Conservation (phyloP, 2,329 filamentous ascomycete genomes). For the Trichocomaceae sp. region DNA sequence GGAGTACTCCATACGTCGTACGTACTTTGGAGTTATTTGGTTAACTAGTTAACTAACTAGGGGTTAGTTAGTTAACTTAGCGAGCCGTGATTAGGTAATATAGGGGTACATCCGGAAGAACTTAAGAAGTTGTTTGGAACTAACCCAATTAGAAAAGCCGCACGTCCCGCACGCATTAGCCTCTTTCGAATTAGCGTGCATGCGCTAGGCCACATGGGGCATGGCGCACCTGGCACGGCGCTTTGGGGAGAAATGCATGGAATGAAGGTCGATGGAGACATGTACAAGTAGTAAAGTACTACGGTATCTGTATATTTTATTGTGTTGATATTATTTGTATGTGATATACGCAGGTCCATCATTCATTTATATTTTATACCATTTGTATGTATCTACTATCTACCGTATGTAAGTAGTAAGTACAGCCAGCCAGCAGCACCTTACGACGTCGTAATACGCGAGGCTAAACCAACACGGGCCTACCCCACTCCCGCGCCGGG, state of each 20-base stretch:
- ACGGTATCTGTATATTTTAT: too few species aligned
- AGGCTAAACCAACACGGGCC: not conserved
- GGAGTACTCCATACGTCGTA: too few species aligned
- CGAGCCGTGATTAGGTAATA: too few species aligned
- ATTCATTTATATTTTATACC: too few species aligned
- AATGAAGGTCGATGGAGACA: too few species aligned
- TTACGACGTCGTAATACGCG: not conserved
- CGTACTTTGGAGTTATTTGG: too few species aligned
- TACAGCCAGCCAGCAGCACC: not conserved
- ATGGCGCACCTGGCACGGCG: not conserved
- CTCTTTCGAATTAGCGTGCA: not conserved
- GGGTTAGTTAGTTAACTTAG: too few species aligned
- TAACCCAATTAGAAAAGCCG: not conserved
- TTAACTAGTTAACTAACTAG: too few species aligned
- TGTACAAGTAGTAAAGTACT: too few species aligned
- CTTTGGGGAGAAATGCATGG: not conserved
- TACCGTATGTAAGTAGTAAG: too few species aligned
- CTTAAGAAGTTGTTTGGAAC: not conserved
- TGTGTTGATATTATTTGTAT: too few species aligned
- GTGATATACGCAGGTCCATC: too few species aligned
- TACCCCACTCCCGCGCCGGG: not conserved
- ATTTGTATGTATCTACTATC: not conserved
- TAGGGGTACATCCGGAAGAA: not conserved
- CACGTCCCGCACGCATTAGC: not conserved
- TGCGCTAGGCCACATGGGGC: not conserved